These are phyloP conservation scores for Guadua angustifolia DNA, from an alignment of 176 grass and related monocot genomes.

Conservation along the genomic window DNA sequence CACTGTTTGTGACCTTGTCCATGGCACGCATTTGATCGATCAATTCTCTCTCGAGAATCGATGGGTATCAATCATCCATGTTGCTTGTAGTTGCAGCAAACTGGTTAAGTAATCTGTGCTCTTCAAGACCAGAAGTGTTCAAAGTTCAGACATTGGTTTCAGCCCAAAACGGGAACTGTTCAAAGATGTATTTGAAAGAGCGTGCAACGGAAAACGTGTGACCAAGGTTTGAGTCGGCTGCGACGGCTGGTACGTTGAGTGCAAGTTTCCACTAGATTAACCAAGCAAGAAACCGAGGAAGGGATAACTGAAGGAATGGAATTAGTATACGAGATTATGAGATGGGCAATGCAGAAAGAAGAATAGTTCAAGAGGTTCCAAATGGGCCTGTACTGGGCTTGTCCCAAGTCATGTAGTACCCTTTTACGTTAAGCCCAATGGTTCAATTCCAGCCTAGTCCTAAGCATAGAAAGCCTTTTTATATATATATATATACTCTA, in stretches of 20 bases:
- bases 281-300: not conserved
- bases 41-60: not conserved
- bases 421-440: not conserved
- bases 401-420: not conserved
- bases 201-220: not conserved
- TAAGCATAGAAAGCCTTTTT: too few species aligned
- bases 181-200: not conserved
- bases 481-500: too few species aligned
- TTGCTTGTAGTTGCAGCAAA: not conserved
- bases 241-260: too few species aligned
- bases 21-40: not conserved
- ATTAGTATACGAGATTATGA: too few species aligned
- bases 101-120: not conserved
- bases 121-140: not conserved
- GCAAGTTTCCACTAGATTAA: too few species aligned
- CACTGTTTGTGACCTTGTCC: not conserved
- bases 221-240: not conserved
- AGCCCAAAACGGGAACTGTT: not conserved
- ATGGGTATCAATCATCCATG: not conserved
- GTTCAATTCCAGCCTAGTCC: not conserved
- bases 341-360: not conserved
- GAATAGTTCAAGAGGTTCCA: not conserved
- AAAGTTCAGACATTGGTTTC: slow-evolving; percentile 13
- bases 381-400: not conserved
- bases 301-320: not conserved